These are phyloP conservation scores for Cladophialophora yegresii DNA, from an alignment of 2,329 filamentous ascomycete species.

Conservation along the genomic window DNA sequence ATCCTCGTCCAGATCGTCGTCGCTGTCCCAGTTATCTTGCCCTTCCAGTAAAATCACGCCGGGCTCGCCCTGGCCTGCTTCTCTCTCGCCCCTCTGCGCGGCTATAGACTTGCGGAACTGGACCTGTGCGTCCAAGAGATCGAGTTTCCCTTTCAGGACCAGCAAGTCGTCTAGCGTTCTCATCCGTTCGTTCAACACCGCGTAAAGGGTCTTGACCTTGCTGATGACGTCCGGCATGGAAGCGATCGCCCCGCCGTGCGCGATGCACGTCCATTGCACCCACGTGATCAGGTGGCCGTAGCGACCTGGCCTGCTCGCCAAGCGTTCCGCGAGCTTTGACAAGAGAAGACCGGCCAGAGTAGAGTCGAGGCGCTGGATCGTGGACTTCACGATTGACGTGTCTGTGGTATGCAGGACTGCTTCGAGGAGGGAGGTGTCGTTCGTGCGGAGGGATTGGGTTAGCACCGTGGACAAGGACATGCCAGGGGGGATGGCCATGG, in stretches of 20 bases:
- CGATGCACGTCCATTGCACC: conserved; percentile 92
- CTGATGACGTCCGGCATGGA: conserved; percentile 80
- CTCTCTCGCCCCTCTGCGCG: conserved; percentile 41
- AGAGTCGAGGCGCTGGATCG: conserved; percentile 87
- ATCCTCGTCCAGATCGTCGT: conserved; percentile 46
- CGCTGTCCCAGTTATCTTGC: conserved; percentile 52
- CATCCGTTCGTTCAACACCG: conserved; percentile 83
- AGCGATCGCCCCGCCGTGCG: conserved; percentile 87
- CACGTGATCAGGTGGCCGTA: conserved; percentile 89
- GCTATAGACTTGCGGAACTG: conserved; percentile 69
- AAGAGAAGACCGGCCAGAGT: conserved; percentile 76
- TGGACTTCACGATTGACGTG: conserved; percentile 74
- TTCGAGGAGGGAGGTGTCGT: conserved; percentile 86
- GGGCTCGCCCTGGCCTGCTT: conserved; percentile 66
- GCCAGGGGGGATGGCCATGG: conserved; percentile 64
- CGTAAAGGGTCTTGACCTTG: conserved; percentile 75
- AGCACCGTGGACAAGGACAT: conserved; percentile 90
- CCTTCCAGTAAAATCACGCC: conserved; percentile 77
- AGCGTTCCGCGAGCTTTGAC: conserved; percentile 78
- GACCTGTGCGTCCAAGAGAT: conserved; percentile 90
- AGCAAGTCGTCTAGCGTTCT: conserved; percentile 79
- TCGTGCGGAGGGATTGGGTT: conserved; percentile 86
- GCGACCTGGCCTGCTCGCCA: conserved; percentile 83
- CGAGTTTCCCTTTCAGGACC: conserved; percentile 89
- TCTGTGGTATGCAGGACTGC: conserved; percentile 84